Percentiles rank a stretch among this genome's conserved stretches.
Conservation (phyloP, 2,329 filamentous ascomycete species). For the Sporothrix brasiliensis region DNA sequence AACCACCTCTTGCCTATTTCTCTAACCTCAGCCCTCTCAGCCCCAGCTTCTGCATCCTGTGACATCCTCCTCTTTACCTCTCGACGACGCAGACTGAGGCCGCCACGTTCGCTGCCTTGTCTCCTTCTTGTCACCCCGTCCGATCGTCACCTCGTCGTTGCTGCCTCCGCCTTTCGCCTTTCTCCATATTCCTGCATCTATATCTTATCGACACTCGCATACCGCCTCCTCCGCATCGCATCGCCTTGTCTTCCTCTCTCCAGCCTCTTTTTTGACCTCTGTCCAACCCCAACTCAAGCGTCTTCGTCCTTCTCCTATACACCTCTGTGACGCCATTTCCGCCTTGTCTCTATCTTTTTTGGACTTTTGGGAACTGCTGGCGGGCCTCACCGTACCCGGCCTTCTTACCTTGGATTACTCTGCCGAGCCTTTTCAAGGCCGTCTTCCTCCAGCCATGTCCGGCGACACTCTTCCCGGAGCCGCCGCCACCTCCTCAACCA, state of each 20-base stretch:
- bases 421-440: neutral
- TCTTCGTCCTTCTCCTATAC: neutral
- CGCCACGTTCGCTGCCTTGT: neutral
- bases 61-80: neutral
- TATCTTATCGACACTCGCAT: neutral
- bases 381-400: neutral
- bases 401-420: no score
- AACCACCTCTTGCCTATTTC: neutral
- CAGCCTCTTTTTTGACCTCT: no score
- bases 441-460: constrained; percentile 22
- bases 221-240: neutral
- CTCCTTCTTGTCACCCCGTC: neutral
- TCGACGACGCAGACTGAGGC: neutral
- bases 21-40: neutral
- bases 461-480: constrained; percentile 21
- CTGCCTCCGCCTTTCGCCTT: neutral
- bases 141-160: neutral
- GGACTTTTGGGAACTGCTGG: neutral
- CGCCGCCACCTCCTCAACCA: neutral
- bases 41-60: neutral
- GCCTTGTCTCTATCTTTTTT: neutral
- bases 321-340: neutral
- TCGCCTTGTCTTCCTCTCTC: no score
- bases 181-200: neutral
- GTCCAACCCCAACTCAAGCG: neutral